A percentile compares a stretch with the other conserved stretches of the same genome.
Conservation (phyloP, 2,329 filamentous ascomycete species). For the Cercospora canescens region DNA sequence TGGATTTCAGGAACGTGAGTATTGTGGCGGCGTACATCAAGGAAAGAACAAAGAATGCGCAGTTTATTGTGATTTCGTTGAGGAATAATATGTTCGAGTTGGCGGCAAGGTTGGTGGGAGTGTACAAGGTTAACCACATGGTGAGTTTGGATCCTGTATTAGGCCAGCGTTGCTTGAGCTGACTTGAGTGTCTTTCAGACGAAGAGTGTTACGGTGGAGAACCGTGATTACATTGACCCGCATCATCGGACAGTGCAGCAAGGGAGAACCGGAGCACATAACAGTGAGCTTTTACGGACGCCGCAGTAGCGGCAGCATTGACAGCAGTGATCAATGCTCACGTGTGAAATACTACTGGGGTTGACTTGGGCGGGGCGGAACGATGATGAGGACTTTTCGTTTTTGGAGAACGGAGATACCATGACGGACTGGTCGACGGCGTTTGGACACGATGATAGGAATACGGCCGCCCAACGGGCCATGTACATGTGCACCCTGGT, state of each 20-base stretch:
- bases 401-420: not conserved
- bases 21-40: slow-evolving; percentile 99
- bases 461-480: not conserved
- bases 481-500: not conserved
- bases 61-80: slow-evolving; percentile 97
- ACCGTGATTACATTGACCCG: slow-evolving; percentile 47
- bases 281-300: not conserved
- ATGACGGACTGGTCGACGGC: not conserved
- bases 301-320: not conserved
- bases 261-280: not conserved
- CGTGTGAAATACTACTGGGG: not conserved
- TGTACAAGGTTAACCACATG: slow-evolving; percentile 99
- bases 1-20: slow-evolving; percentile 97
- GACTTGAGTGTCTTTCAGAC: slow-evolving; percentile 38
- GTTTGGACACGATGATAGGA: not conserved
- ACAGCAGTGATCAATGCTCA: not conserved
- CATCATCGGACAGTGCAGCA: slow-evolving; percentile 16
- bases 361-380: not conserved
- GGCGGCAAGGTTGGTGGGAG: slow-evolving; percentile 88
- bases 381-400: not conserved
- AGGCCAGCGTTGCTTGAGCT: not conserved
- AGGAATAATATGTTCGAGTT: slow-evolving; percentile 99
- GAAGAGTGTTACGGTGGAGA: slow-evolving; percentile 55
- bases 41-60: slow-evolving; percentile 97
- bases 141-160: slow-evolving; percentile 39